Conservation (phyloP, 2,329 filamentous ascomycete genomes). For the Akanthomyces uredinophilus region DNA sequence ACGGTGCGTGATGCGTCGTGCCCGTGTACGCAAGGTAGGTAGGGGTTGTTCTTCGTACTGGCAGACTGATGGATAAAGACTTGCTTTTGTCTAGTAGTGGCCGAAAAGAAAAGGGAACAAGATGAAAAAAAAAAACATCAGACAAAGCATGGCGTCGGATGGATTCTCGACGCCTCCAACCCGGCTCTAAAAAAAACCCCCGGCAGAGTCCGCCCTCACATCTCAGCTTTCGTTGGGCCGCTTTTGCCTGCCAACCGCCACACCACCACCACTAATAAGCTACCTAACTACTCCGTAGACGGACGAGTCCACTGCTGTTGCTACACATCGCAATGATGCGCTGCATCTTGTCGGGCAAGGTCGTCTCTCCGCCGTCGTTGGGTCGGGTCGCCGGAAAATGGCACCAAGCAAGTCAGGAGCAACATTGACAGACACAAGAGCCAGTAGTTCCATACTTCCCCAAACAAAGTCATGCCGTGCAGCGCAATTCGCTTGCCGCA, state of each 20-base stretch:
- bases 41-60: no score
- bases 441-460: not conserved
- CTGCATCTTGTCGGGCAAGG: not conserved
- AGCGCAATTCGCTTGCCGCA: no score
- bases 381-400: no score
- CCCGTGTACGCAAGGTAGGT: no score
- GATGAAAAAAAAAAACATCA: not conserved
- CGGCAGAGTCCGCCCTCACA: slow-evolving; percentile 3
- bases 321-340: not conserved
- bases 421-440: no score
- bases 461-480: not conserved
- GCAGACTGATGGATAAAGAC: no score
- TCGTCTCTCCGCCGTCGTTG: no score
- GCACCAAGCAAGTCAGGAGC: no score
- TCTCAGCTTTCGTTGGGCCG: slow-evolving; percentile 6
- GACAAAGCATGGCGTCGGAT: no score
- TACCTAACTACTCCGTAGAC: no score
- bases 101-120: no score
- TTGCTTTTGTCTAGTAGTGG: not conserved
- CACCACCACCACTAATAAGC: no score
- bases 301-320: not conserved
- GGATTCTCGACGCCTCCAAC: not conserved
- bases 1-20: not conserved
- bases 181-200: not conserved
- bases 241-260: not conserved